These are phyloP conservation scores for Boechera stricta DNA, from an alignment of 345 rosid genomes.

Conservation along the genomic window DNA sequence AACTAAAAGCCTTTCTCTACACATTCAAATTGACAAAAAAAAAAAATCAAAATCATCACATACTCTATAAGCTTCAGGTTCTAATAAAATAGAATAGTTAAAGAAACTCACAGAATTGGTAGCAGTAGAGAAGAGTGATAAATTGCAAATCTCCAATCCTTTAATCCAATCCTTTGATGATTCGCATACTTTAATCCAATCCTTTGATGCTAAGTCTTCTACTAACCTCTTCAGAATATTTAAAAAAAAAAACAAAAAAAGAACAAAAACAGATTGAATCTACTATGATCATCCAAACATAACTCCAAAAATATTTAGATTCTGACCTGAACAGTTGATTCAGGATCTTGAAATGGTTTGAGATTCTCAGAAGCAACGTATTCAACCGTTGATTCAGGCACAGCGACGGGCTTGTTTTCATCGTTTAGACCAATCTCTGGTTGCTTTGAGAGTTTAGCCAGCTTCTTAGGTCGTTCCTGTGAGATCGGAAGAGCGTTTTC, in stretches of 20 bases:
- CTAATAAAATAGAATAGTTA: background rate
- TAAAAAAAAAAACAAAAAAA: background rate
- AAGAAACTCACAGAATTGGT: constrained; percentile 57
- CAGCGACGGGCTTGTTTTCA: constrained; percentile 57
- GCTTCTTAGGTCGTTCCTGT: constrained; percentile 75
- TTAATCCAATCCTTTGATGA: constrained; percentile 20
- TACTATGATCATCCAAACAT: background rate
- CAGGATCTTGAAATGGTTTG: constrained; percentile 58
- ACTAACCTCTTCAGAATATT: constrained; percentile 51
- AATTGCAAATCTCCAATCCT: constrained; percentile 51
- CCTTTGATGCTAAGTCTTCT: constrained; percentile 76
- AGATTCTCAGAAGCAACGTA: constrained; percentile 72
- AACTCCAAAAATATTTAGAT: background rate
- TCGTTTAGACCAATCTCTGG: constrained; percentile 50
- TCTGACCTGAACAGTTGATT: constrained; percentile 54
- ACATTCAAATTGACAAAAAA: background rate
- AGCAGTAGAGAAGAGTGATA: constrained; percentile 67
- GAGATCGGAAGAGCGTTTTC: constrained; percentile 74
- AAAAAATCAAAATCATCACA: background rate
- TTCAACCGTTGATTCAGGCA: constrained; percentile 61
- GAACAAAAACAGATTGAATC: background rate
- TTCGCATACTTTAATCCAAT: constrained; percentile 73
- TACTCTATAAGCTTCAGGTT: background rate
- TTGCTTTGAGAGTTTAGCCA: constrained; percentile 55
- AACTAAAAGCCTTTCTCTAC: constrained; percentile 70